Evolutionary conservation across 1,139 yeast genomes (phyloP).

Genomic region (Zygosaccharomyces pseudobailii): DNA sequence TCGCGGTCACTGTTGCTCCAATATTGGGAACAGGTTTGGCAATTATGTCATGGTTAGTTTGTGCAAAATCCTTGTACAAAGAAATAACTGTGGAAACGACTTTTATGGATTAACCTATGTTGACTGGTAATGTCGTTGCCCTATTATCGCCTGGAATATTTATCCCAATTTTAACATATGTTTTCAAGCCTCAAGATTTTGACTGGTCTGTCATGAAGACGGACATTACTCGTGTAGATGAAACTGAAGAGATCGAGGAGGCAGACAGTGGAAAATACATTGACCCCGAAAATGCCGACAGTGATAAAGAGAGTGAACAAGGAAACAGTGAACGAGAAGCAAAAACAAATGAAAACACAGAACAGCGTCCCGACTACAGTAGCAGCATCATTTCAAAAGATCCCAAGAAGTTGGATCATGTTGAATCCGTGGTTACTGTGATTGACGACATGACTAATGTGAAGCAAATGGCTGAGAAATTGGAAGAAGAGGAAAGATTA

Average conservation of each 20-base stretch:
- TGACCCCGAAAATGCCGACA: background rate
- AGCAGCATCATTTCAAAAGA: slow-evolving; percentile 33
- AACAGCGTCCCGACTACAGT: slow-evolving; percentile 3
- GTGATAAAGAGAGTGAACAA: background rate
- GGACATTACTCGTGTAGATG: slow-evolving; percentile 56
- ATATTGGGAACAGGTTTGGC: slow-evolving; percentile 59
- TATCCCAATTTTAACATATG: slow-evolving; percentile 60
- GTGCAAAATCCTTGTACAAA: slow-evolving; percentile 52
- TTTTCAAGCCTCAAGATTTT: slow-evolving; percentile 64
- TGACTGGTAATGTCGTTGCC: slow-evolving; percentile 82
- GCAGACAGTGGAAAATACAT: slow-evolving; percentile 12
- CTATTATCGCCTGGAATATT: slow-evolving; percentile 66
- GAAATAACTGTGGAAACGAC: slow-evolving; percentile 56
- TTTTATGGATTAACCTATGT: slow-evolving; percentile 76
- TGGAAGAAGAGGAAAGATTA: slow-evolving; percentile 42
- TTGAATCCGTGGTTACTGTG: slow-evolving; percentile 15
- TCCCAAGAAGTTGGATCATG: slow-evolving; percentile 5
- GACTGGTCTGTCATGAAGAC: slow-evolving; percentile 61
- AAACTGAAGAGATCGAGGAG: slow-evolving; percentile 51
- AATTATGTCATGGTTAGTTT: slow-evolving; percentile 61
- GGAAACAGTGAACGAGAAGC: background rate
- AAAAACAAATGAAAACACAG: background rate
- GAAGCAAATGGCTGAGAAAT: slow-evolving; percentile 35
- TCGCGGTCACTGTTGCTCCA: slow-evolving; percentile 59
- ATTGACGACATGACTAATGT: slow-evolving; percentile 45